These are phyloP conservation scores for Penicillium nucicola DNA, from an alignment of 495 filamentous ascomycete species.

Conservation along the genomic window DNA sequence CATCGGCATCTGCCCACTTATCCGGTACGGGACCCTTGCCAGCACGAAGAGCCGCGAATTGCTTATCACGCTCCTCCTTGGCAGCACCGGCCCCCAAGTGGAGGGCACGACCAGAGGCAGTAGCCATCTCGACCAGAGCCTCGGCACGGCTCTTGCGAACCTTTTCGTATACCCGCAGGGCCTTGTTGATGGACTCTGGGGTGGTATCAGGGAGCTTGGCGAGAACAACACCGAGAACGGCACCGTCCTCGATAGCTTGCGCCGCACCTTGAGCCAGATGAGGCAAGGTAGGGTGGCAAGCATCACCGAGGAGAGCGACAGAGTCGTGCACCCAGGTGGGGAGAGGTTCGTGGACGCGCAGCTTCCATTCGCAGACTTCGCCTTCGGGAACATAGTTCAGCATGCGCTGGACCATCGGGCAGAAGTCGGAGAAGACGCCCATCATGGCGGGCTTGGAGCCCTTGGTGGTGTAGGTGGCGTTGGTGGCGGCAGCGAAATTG, in stretches of 20 bases:
- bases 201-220: constrained; percentile 49
- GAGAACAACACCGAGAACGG: constrained; percentile 66
- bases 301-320: constrained; percentile 73
- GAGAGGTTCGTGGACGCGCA: constrained; percentile 66
- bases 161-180: constrained; percentile 68
- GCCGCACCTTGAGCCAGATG: constrained; percentile 78
- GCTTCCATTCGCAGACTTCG: constrained; percentile 79
- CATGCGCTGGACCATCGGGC: constrained; percentile 68
- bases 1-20: constrained; percentile 78
- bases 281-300: constrained; percentile 76
- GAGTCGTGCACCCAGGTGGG: constrained; percentile 65
- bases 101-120: constrained; percentile 60
- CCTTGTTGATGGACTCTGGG: constrained; percentile 57
- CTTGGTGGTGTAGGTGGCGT: constrained; percentile 72
- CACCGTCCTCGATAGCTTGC: constrained; percentile 81
- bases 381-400: constrained; percentile 75
- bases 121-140: constrained; percentile 67
- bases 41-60: constrained; percentile 60
- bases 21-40: constrained; percentile 63
- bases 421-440: constrained; percentile 65
- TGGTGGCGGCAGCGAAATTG: constrained; percentile 69
- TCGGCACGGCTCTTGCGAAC: constrained; percentile 69
- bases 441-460: constrained; percentile 68
- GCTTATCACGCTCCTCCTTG: constrained; percentile 71
- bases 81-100: constrained; percentile 73